Percentiles rank a stretch among this genome's conserved stretches.
phyloP scores from a whole-genome alignment of 345 rosid species.

The Garcia nutans region DNA sequence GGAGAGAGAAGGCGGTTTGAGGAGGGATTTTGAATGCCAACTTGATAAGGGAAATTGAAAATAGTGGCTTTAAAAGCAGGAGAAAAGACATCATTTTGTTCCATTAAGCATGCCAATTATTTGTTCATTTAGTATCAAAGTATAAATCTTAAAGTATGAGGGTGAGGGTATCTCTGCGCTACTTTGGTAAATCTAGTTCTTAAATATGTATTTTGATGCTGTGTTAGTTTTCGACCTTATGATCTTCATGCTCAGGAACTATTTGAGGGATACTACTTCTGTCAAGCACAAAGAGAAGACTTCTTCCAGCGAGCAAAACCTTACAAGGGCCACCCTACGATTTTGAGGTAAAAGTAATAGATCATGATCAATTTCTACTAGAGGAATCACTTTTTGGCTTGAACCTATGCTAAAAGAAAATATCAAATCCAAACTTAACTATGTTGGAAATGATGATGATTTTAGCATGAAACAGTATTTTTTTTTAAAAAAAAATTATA shows the following conservation, averaged over 20 bases:
- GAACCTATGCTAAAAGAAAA: background rate
- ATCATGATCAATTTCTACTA: background rate
- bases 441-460: background rate
- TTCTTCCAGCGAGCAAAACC: conserved; percentile 77
- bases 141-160: background rate
- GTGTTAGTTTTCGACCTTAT: conserved; percentile 6
- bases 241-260: conserved; percentile 57
- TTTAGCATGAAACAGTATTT: background rate
- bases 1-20: too few relatives aligned
- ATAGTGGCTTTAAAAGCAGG: background rate
- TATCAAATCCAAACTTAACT: background rate
- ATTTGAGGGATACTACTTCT: conserved; percentile 94
- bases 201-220: background rate
- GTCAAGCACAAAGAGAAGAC: conserved; percentile 96
- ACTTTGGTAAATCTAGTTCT: background rate
- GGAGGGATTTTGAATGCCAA: background rate
- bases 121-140: background rate
- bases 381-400: background rate
- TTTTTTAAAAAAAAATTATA: too few relatives aligned
- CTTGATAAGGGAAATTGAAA: background rate
- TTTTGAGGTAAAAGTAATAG: conserved; percentile 48
- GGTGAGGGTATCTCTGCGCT: background rate
- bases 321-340: conserved; percentile 74
- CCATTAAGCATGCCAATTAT: background rate
- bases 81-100: background rate